Percentiles rank a stretch among this genome's conserved stretches.
Conservation (phyloP, 495 filamentous ascomycete genomes). For the Penicillium crystallinum region DNA sequence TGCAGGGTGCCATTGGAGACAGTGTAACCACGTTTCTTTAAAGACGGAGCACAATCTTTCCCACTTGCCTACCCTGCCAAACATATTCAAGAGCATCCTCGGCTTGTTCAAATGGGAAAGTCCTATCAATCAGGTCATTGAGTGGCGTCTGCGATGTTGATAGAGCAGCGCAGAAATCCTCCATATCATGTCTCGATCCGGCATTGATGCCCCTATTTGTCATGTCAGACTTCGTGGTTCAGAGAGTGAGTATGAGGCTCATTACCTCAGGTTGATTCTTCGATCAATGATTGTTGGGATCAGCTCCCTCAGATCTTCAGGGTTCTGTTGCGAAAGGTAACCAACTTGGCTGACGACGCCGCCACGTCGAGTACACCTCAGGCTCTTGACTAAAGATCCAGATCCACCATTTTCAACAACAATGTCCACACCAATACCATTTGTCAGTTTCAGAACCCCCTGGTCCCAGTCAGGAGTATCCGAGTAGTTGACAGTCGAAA, state of each 20-base stretch:
- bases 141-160: conserved; percentile 19
- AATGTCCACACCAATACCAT: conserved; percentile 34
- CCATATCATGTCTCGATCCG: conserved; percentile 32
- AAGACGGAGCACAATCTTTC: conserved; percentile 30
- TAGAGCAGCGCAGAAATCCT: conserved; percentile 29
- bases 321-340: conserved; percentile 29
- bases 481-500: conserved; percentile 33
- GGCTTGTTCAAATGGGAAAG: conserved; percentile 29
- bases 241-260: background rate
- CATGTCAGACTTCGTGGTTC: background rate
- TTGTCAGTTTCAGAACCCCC: conserved; percentile 29
- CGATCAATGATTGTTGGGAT: conserved; percentile 31
- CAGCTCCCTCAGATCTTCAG: conserved; percentile 20
- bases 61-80: conserved; percentile 34
- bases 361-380: conserved; percentile 30
- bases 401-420: conserved; percentile 38
- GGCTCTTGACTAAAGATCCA: conserved; percentile 27
- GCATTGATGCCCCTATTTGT: conserved; percentile 32
- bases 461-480: conserved; percentile 29
- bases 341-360: conserved; percentile 39
- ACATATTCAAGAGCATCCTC: conserved; percentile 33
- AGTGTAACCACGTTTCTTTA: too few species aligned
- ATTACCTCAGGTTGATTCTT: conserved; percentile 24
- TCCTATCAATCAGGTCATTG: conserved; percentile 29
- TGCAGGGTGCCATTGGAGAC: too few species aligned